These are phyloP conservation scores for Epichloe hybrida DNA, from an alignment of 2,329 filamentous ascomycete genomes.

Conservation along the genomic window DNA sequence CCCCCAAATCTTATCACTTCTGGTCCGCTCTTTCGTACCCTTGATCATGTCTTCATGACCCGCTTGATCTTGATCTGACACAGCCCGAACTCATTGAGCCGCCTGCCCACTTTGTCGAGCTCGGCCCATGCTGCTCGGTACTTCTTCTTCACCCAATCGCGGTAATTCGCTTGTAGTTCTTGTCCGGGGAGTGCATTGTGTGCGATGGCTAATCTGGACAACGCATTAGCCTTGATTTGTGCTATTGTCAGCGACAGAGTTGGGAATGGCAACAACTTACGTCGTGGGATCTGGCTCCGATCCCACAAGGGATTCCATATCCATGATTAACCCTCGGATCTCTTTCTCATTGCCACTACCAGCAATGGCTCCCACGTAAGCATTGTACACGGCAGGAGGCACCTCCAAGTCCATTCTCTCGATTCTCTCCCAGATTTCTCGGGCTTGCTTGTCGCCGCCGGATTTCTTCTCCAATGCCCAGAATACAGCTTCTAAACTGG, in stretches of 20 bases:
- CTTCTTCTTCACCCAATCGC: slow-evolving; percentile 56
- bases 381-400: slow-evolving; percentile 57
- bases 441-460: slow-evolving; percentile 44
- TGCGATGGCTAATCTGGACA: slow-evolving; percentile 52
- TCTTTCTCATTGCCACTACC: slow-evolving; percentile 58
- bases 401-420: slow-evolving; percentile 66
- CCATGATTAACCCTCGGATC: slow-evolving; percentile 50
- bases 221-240: background rate
- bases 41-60: slow-evolving; percentile 31
- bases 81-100: slow-evolving; percentile 29
- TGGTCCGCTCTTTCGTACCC: slow-evolving; percentile 18
- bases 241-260: background rate
- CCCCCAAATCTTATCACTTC: slow-evolving; percentile 8
- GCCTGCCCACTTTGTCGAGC: slow-evolving; percentile 41
- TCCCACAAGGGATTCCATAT: slow-evolving; percentile 53
- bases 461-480: slow-evolving; percentile 56
- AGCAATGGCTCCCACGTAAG: slow-evolving; percentile 65
- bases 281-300: slow-evolving; percentile 54
- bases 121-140: slow-evolving; percentile 59
- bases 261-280: slow-evolving; percentile 37
- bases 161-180: slow-evolving; percentile 53
- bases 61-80: slow-evolving; percentile 36
- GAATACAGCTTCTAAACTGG: slow-evolving; percentile 69
- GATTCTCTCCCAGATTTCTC: slow-evolving; percentile 58
- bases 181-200: slow-evolving; percentile 60